Percentiles rank a stretch among this genome's conserved stretches.
phyloP scores from a whole-genome alignment of 192 early-diverging fungal species.

The Podila verticillata region DNA sequence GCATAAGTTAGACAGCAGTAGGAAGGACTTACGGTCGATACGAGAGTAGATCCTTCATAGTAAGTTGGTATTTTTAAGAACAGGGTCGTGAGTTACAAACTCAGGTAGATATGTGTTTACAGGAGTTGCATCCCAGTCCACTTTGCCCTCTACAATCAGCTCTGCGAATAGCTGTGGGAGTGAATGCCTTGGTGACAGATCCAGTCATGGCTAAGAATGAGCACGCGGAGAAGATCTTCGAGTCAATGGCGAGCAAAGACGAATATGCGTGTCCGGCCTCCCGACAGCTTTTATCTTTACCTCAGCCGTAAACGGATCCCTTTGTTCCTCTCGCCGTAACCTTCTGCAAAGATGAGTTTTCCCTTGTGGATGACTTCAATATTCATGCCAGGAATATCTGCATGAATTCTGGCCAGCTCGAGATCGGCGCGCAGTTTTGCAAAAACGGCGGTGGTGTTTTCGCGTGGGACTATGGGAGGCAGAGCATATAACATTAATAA shows the following conservation, averaged over 20 bases:
- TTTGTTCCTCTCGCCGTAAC: neutral
- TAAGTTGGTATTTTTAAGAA: constrained; percentile 10
- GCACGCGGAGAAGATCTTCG: too few species aligned
- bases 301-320: neutral
- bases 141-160: constrained; percentile 17
- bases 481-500: too few species aligned
- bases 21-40: constrained; percentile 12
- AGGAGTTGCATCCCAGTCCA: constrained; percentile 33
- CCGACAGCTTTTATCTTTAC: neutral
- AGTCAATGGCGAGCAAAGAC: too few species aligned
- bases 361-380: neutral
- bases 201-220: neutral
- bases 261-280: neutral
- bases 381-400: neutral
- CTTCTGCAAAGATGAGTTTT: neutral
- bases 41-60: constrained; percentile 18
- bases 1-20: neutral
- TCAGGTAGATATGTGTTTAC: constrained; percentile 14
- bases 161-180: constrained; percentile 16
- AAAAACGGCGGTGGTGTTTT: neutral
- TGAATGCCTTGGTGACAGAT: neutral
- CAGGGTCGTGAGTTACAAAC: constrained; percentile 4
- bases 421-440: neutral
- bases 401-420: neutral
- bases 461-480: too few species aligned